Conservation (phyloP, 305 asterid species). For the Petunia hybrid region DNA sequence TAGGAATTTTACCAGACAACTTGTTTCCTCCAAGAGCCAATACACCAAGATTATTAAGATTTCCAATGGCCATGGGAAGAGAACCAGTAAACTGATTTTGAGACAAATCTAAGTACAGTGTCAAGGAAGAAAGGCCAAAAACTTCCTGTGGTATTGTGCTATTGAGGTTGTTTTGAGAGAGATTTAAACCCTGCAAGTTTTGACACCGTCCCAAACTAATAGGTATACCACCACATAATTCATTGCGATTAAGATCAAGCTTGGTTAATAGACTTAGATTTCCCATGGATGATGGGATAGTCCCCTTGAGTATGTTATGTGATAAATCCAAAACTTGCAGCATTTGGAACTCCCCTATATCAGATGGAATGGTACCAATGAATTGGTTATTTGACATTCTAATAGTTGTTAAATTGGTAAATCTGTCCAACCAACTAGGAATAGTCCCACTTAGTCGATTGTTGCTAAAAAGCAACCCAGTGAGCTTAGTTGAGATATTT, state of each 20-base stretch:
- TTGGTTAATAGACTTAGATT: slow-evolving; percentile 30
- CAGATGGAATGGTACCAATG: slow-evolving; percentile 35
- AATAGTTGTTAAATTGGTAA: slow-evolving; percentile 16
- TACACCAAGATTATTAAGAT: slow-evolving; percentile 33
- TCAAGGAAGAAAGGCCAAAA: slow-evolving; percentile 37
- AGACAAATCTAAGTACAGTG: slow-evolving; percentile 32
- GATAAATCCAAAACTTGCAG: slow-evolving; percentile 32
- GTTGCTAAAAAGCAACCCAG: background rate
- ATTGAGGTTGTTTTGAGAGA: slow-evolving; percentile 41
- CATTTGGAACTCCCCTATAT: slow-evolving; percentile 34
- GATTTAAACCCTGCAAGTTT: slow-evolving; percentile 33
- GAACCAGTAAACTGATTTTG: slow-evolving; percentile 37
- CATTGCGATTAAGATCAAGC: slow-evolving; percentile 29
- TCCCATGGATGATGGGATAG: slow-evolving; percentile 40
- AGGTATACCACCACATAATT: slow-evolving; percentile 36
- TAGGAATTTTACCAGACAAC: slow-evolving; percentile 39
- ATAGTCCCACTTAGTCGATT: slow-evolving; percentile 38
- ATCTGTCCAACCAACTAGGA: slow-evolving; percentile 40
- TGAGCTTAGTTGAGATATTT: slow-evolving; percentile 37
- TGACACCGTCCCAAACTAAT: slow-evolving; percentile 32
- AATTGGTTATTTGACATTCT: slow-evolving; percentile 22
- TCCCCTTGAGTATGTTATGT: slow-evolving; percentile 29
- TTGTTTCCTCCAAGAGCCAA: slow-evolving; percentile 36
- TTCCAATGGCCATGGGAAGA: slow-evolving; percentile 38
- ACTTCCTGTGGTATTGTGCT: slow-evolving; percentile 38